These are phyloP conservation scores for Setomelanomma holmii DNA, from an alignment of 2,329 filamentous ascomycete species.

Conservation along the genomic window DNA sequence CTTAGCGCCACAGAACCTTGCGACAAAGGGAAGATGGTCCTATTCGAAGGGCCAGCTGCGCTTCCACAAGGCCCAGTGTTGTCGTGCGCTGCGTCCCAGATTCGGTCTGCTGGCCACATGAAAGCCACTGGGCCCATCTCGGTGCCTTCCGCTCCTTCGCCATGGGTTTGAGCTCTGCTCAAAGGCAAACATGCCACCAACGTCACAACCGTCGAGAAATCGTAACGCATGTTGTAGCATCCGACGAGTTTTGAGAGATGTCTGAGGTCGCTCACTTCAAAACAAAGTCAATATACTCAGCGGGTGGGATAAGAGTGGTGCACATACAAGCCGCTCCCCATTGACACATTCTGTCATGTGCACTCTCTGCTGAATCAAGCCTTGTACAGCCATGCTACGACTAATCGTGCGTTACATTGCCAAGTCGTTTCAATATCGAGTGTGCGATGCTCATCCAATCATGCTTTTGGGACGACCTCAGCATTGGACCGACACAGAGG, in stretches of 20 bases:
- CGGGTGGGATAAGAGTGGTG: too few species aligned
- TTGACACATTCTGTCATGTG: too few species aligned
- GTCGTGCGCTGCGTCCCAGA: constrained; percentile 62
- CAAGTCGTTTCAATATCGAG: constrained; percentile 25
- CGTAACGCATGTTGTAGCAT: constrained; percentile 6
- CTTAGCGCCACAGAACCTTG: constrained; percentile 64
- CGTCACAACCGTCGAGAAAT: constrained; percentile 13
- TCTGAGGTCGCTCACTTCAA: too few species aligned
- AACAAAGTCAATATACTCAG: too few species aligned
- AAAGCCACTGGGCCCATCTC: constrained; percentile 66
- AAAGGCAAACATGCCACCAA: constrained; percentile 4
- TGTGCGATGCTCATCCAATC: constrained; percentile 1
- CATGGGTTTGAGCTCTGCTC: constrained; percentile 30
- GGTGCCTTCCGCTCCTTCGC: constrained; percentile 35
- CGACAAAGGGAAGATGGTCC: constrained; percentile 65
- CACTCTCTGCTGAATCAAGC: too few species aligned
- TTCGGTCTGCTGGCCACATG: constrained; percentile 66
- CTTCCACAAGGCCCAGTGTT: constrained; percentile 67
- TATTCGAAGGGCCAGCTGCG: constrained; percentile 53
- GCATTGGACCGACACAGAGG: background rate
- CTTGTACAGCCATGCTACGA: too few species aligned
- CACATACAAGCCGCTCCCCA: too few species aligned
- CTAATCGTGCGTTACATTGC: constrained; percentile 16
- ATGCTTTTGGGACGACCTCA: background rate
- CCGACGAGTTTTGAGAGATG: too few species aligned